A percentile compares a stretch with the other conserved stretches of the same genome.
Conservation (phyloP, 2,329 filamentous ascomycete genomes). For the Helotiales sp. region DNA sequence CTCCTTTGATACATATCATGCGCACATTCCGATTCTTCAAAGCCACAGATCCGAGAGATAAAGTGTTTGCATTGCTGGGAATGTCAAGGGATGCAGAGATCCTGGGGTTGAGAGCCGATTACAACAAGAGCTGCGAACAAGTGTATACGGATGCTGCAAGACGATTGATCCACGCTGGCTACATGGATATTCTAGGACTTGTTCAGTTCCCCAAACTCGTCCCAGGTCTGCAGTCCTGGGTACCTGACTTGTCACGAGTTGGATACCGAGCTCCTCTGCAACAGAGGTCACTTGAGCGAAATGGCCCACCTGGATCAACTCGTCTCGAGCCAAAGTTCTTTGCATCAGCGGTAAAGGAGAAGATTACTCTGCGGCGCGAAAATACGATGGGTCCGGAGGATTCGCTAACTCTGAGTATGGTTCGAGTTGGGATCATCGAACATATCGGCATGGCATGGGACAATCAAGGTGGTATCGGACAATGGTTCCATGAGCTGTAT, state of each 20-base stretch:
- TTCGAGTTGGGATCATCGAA: slow-evolving; percentile 6
- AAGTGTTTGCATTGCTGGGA: slow-evolving; percentile 18
- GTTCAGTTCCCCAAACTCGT: slow-evolving; percentile 11
- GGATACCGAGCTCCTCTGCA: slow-evolving; percentile 10
- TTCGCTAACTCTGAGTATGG: slow-evolving; percentile 3
- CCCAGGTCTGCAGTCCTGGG: slow-evolving; percentile 21
- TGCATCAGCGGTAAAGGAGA: slow-evolving; percentile 10
- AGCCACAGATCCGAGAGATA: slow-evolving; percentile 14
- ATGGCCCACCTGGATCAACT: neutral
- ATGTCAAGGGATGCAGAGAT: slow-evolving; percentile 14
- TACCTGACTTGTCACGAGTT: slow-evolving; percentile 12
- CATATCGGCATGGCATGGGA: slow-evolving; percentile 15
- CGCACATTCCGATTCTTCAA: slow-evolving; percentile 4
- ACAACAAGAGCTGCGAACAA: slow-evolving; percentile 14
- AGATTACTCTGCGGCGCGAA: neutral
- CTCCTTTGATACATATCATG: slow-evolving; percentile 14
- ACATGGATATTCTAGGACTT: slow-evolving; percentile 14
- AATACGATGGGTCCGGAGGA: neutral
- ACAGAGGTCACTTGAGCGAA: slow-evolving; percentile 10
- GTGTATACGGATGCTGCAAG: slow-evolving; percentile 15
- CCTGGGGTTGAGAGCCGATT: slow-evolving; percentile 13
- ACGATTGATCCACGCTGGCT: slow-evolving; percentile 13
- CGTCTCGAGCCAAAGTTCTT: slow-evolving; percentile 14
- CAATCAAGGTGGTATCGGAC: slow-evolving; percentile 2
- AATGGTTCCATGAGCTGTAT: slow-evolving; percentile 15